Evolutionary conservation across 176 grass and related monocot genomes (phyloP).

Genomic region (Lolium perenne): DNA sequence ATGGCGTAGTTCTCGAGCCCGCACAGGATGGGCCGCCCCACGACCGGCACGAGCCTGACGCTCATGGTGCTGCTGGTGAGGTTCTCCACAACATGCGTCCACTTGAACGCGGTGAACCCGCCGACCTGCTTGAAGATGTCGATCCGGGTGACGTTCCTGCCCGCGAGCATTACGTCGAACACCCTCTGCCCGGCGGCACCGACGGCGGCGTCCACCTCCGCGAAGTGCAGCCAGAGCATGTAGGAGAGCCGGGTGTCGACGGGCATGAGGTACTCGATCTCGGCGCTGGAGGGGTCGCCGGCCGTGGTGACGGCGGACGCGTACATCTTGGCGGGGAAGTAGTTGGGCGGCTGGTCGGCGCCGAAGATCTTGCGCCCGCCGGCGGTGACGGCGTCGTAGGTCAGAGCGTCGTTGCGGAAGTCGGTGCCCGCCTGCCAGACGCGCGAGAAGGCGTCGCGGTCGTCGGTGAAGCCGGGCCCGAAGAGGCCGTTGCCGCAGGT

Average conservation of each 20-base stretch:
- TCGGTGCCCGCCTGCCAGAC: slow-evolving; percentile 86
- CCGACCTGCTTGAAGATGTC: slow-evolving; percentile 96
- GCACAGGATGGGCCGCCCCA: slow-evolving; percentile 83
- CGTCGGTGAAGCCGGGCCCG: slow-evolving; percentile 85
- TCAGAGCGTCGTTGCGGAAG: slow-evolving; percentile 60
- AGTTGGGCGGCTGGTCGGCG: slow-evolving; percentile 92
- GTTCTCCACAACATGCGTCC: slow-evolving; percentile 81
- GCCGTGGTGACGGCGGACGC: slow-evolving; percentile 81
- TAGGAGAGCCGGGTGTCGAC: slow-evolving; percentile 87
- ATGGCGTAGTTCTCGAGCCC: slow-evolving; percentile 97
- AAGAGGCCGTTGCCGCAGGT: slow-evolving; percentile 70
- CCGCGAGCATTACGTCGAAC: slow-evolving; percentile 78
- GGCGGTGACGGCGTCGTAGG: slow-evolving; percentile 72
- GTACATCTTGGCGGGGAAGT: slow-evolving; percentile 92
- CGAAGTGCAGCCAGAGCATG: slow-evolving; percentile 99
- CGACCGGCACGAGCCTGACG: slow-evolving; percentile 76
- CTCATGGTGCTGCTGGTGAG: slow-evolving; percentile 62
- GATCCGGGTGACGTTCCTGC: slow-evolving; percentile 71
- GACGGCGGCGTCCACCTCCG: slow-evolving; percentile 77
- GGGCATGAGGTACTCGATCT: slow-evolving; percentile 82
- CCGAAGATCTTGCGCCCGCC: slow-evolving; percentile 75
- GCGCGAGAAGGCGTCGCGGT: slow-evolving; percentile 76
- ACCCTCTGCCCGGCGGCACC: slow-evolving; percentile 63
- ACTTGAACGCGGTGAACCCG: slow-evolving; percentile 90
- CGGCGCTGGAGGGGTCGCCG: slow-evolving; percentile 44